A percentile compares a stretch with the other conserved stretches of the same genome.
These are phyloP conservation scores for Luzula sylvatica DNA, from an alignment of 176 grass and related monocot species.

Conservation along the genomic window DNA sequence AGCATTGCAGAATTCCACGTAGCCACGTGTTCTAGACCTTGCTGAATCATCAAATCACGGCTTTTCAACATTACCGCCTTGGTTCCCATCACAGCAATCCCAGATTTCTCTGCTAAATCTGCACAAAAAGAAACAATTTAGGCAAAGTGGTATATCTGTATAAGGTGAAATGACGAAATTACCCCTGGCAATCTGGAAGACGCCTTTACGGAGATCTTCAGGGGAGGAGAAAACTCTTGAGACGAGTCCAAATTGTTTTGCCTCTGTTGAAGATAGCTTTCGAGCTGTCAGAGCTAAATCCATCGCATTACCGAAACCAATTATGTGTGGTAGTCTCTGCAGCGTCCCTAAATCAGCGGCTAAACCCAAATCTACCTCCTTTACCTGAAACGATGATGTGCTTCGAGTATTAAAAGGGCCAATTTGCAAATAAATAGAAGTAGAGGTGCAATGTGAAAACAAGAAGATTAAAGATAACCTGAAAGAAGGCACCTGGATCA, in stretches of 20 bases:
- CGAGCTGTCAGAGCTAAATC: constrained; percentile 65
- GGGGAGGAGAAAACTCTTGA: constrained; percentile 56
- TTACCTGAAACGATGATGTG: constrained; percentile 14
- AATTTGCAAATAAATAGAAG: no score
- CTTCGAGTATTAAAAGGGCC: no score
- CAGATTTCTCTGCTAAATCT: constrained; percentile 73
- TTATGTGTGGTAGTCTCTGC: constrained; percentile 48
- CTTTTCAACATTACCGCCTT: constrained; percentile 72
- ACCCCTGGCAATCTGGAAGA: constrained; percentile 46
- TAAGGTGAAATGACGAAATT: not conserved
- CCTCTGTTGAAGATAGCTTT: constrained; percentile 52
- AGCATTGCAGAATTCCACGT: constrained; percentile 82
- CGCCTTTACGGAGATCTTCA: constrained; percentile 40
- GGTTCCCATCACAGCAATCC: constrained; percentile 68
- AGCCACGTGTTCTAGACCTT: constrained; percentile 73
- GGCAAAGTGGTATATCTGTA: not conserved
- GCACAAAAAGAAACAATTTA: constrained; percentile 19
- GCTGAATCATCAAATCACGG: constrained; percentile 70
- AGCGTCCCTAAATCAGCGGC: constrained; percentile 69
- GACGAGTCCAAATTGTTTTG: constrained; percentile 67
- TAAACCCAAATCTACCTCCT: constrained; percentile 87
- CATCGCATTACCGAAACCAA: constrained; percentile 51
- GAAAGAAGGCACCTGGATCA: constrained; percentile 56
- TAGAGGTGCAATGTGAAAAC: no score
- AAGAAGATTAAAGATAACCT: constrained; percentile 25